A percentile compares a stretch with the other conserved stretches of the same genome.
phyloP scores from a whole-genome alignment of 2,329 filamentous ascomycete species.

The Pseudocercospora fuligena region DNA sequence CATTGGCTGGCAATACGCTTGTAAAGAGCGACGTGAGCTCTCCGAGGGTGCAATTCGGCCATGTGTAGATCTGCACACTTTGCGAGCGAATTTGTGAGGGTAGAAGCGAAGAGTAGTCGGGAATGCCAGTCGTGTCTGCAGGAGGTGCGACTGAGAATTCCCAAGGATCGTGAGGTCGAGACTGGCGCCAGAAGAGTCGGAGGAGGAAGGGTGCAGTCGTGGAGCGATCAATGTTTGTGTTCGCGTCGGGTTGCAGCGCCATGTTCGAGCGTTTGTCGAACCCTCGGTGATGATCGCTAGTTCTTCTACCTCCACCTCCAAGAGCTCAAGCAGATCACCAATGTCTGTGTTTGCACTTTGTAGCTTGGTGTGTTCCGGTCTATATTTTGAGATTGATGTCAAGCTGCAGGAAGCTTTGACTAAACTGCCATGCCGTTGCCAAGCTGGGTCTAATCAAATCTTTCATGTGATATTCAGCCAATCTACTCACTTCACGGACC shows the following conservation, averaged over 20 bases:
- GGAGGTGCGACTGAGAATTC: slow-evolving; percentile 65
- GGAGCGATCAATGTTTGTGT: slow-evolving; percentile 65
- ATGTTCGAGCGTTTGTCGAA: slow-evolving; percentile 22
- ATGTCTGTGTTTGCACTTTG: background rate
- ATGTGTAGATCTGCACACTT: slow-evolving; percentile 78
- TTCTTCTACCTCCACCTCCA: background rate
- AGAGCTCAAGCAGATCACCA: background rate
- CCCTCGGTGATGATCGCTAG: background rate
- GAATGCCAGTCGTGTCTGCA: slow-evolving; percentile 39
- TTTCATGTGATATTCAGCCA: background rate
- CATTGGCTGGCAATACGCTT: slow-evolving; percentile 63
- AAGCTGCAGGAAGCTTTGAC: slow-evolving; percentile 15
- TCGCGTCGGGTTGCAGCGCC: slow-evolving; percentile 43
- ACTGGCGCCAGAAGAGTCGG: slow-evolving; percentile 80
- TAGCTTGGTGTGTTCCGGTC: background rate
- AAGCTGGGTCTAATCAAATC: background rate
- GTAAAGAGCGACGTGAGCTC: slow-evolving; percentile 81
- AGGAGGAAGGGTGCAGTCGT: slow-evolving; percentile 80
- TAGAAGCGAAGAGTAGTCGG: slow-evolving; percentile 58
- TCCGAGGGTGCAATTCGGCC: slow-evolving; percentile 77
- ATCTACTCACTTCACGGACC: background rate
- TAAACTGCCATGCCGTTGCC: background rate
- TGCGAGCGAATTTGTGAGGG: slow-evolving; percentile 52
- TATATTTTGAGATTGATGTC: slow-evolving; percentile 8
- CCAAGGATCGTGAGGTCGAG: slow-evolving; percentile 74